Percentiles rank a stretch among this genome's conserved stretches.
phyloP scores from a whole-genome alignment of 2,329 filamentous ascomycete species.

The Scedosporium boydii region DNA sequence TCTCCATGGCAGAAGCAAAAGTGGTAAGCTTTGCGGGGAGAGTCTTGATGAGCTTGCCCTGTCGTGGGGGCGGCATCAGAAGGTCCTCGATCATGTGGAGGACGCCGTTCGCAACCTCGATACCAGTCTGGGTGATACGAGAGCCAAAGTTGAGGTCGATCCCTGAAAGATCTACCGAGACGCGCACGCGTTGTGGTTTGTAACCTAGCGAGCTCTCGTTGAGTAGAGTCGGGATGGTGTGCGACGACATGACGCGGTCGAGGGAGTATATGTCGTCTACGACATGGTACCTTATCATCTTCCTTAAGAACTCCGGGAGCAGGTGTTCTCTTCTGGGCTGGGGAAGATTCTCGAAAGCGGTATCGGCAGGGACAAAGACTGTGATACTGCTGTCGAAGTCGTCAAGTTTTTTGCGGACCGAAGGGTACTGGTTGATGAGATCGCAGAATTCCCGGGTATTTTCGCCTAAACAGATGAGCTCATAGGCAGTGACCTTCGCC shows the following conservation, averaged over 20 bases:
- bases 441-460: neutral
- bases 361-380: conserved; percentile 69
- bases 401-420: conserved; percentile 66
- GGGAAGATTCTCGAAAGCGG: conserved; percentile 58
- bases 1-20: conserved; percentile 61
- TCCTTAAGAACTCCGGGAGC: conserved; percentile 39
- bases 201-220: conserved; percentile 49
- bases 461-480: neutral
- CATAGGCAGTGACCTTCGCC: neutral
- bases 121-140: conserved; percentile 58
- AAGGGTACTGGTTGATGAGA: conserved; percentile 48
- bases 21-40: conserved; percentile 72
- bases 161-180: conserved; percentile 52
- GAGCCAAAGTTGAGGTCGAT: conserved; percentile 69
- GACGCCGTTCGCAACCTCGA: conserved; percentile 62
- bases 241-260: conserved; percentile 52
- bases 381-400: conserved; percentile 64
- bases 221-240: conserved; percentile 67
- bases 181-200: conserved; percentile 64
- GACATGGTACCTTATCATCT: conserved; percentile 74
- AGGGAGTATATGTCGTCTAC: conserved; percentile 57
- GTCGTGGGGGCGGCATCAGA: conserved; percentile 64
- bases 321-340: conserved; percentile 24
- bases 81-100: conserved; percentile 68
- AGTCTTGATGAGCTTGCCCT: conserved; percentile 45